These are phyloP conservation scores for Metroxylon sagu DNA, from an alignment of 176 grass and related monocot genomes.

Conservation along the genomic window DNA sequence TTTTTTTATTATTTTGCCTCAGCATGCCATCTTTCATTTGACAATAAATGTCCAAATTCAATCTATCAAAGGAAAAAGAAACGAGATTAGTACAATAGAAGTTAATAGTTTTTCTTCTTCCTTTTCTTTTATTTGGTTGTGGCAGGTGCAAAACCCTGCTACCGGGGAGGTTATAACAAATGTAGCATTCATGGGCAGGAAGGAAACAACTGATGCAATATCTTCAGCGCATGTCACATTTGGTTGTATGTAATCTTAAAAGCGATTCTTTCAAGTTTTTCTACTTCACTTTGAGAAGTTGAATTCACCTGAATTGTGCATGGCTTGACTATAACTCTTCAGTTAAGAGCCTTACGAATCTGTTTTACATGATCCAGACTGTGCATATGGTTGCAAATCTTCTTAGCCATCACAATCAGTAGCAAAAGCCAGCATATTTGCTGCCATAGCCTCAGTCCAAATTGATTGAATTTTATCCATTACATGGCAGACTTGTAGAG, in stretches of 20 bases:
- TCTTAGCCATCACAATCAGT: too few relatives aligned
- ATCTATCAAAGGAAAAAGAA: too few relatives aligned
- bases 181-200: conserved; percentile 80
- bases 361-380: too few relatives aligned
- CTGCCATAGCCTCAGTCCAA: too few relatives aligned
- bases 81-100: background rate
- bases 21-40: too few relatives aligned
- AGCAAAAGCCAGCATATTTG: too few relatives aligned
- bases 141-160: conserved; percentile 77
- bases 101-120: conserved; percentile 2
- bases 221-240: conserved; percentile 67
- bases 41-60: too few relatives aligned
- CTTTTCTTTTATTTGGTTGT: conserved; percentile 6
- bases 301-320: conserved; percentile 3
- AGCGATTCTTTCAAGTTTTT: conserved; percentile 6
- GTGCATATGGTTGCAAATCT: too few relatives aligned
- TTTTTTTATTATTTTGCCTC: too few relatives aligned
- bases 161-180: conserved; percentile 78
- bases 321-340: background rate
- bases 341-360: too few relatives aligned
- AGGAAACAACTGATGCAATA: conserved; percentile 87
- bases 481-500: too few relatives aligned
- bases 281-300: background rate
- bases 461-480: too few relatives aligned
- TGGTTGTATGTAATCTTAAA: conserved; percentile 36